A percentile compares a stretch with the other conserved stretches of the same genome.
Evolutionary conservation across 2,329 filamentous ascomycete species (phyloP).

Genomic region (Ophioceras dolichostomum): DNA sequence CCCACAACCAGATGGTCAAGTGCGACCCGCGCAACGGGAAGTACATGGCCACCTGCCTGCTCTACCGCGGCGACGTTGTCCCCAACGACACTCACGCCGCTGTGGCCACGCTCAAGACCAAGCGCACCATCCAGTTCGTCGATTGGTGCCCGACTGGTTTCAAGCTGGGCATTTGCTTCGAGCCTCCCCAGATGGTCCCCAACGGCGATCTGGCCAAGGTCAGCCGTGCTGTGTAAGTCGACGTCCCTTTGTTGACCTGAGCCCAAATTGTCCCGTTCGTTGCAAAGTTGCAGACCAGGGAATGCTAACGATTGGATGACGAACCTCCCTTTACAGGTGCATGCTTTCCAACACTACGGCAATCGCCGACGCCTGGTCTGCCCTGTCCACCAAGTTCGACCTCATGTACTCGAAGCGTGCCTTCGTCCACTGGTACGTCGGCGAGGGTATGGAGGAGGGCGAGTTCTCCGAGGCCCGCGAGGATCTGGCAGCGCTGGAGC

Average conservation of each 20-base stretch:
- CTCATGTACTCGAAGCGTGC: constrained; percentile 71
- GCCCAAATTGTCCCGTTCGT: too few relatives aligned
- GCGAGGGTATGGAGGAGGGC: constrained; percentile 86
- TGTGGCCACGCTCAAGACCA: constrained; percentile 56
- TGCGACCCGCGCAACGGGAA: constrained; percentile 64
- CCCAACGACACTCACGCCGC: constrained; percentile 58
- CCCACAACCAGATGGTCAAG: constrained; percentile 69
- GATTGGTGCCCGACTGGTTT: constrained; percentile 68
- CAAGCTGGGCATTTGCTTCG: constrained; percentile 67
- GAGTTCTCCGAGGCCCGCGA: constrained; percentile 82
- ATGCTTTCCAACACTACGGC: constrained; percentile 68
- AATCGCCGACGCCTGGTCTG: constrained; percentile 62
- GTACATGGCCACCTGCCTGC: constrained; percentile 63
- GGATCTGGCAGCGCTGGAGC: constrained; percentile 74
- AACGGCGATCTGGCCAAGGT: constrained; percentile 50
- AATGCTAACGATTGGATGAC: too few relatives aligned
- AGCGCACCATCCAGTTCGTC: constrained; percentile 60
- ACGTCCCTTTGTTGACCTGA: background rate
- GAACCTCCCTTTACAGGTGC: constrained; percentile 26
- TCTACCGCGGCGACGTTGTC: constrained; percentile 62
- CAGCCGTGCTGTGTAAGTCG: constrained; percentile 39
- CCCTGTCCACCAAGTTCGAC: constrained; percentile 63
- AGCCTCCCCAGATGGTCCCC: constrained; percentile 51
- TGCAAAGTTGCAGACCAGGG: too few relatives aligned
- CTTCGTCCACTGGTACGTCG: constrained; percentile 71